These are phyloP conservation scores for Panaeolus cyanescens DNA, from an alignment of 768 basidiomycete species.

Conservation along the genomic window DNA sequence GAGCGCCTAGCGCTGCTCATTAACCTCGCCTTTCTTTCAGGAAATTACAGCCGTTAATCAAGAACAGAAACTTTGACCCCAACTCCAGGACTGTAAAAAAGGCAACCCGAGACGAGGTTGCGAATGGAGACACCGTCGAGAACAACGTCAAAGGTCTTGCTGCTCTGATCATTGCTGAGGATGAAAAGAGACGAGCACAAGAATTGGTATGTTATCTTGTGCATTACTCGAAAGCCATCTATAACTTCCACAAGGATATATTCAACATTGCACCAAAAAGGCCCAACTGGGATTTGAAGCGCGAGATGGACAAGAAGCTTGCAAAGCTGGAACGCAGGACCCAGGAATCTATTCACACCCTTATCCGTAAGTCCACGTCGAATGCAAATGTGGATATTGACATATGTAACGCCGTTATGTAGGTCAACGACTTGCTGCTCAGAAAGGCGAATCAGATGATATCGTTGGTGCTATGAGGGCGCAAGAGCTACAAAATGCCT, in stretches of 20 bases:
- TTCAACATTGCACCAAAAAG: slow-evolving; percentile 98
- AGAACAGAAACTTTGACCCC: slow-evolving; percentile 88
- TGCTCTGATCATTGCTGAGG: slow-evolving; percentile 82
- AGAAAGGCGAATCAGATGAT: slow-evolving; percentile 80
- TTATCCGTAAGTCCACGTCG: slow-evolving; percentile 72
- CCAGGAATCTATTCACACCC: slow-evolving; percentile 87
- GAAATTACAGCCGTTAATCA: slow-evolving; percentile 50
- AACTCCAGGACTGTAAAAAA: slow-evolving; percentile 79
- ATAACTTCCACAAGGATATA: slow-evolving; percentile 60
- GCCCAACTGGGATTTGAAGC: slow-evolving; percentile 94
- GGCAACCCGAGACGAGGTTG: slow-evolving; percentile 54
- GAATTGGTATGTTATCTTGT: slow-evolving; percentile 67
- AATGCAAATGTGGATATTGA: too few relatives aligned
- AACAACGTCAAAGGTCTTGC: slow-evolving; percentile 81
- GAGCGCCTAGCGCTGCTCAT: neutral
- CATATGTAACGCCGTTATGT: slow-evolving; percentile 1
- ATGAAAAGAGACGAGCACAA: slow-evolving; percentile 81
- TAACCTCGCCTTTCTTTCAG: slow-evolving; percentile 17
- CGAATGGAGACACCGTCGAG: slow-evolving; percentile 85
- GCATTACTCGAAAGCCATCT: slow-evolving; percentile 4
- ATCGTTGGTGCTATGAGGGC: slow-evolving; percentile 84
- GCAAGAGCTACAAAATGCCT: slow-evolving; percentile 57
- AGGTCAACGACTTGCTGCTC: slow-evolving; percentile 81
- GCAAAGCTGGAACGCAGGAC: slow-evolving; percentile 89
- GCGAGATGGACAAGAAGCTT: slow-evolving; percentile 90